Base-by-base conservation (phyloP, 2,329 filamentous ascomycete genomes). In the Amylocarpus encephaloides region DNA sequence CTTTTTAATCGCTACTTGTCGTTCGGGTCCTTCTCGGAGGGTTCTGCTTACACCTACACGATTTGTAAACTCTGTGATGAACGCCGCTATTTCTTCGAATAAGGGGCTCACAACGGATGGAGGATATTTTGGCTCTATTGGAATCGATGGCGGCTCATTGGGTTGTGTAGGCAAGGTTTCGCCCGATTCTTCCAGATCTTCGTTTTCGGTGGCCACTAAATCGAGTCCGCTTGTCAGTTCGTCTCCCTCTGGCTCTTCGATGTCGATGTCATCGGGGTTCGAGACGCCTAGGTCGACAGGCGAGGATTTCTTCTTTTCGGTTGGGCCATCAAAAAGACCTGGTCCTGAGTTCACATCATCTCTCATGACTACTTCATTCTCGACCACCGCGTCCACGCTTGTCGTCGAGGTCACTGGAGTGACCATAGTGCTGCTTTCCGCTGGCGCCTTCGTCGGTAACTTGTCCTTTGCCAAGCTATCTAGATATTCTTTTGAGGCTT, bases 401-500 rank as follows among this genome's bases (percentile, higher is more conserved):
- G 50, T 39, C 18, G 49, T 56, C 9, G 56, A 57, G 19, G 53
- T 57, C 32, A 50, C 51, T 3, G 60, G 57, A 11, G 57, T 60
- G 1, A 35, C 49, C 22, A 62, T 60, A 7, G 50, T 53, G 44
- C 54, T 53, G 41, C 52, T 52, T 33, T 32, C 56, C 22, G 45
- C 46, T 35, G 49, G 61, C 11, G 51, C 26, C 30, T 50, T 12
- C 36, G 40, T 34, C 11, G 40, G 12, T 29, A 36, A 5, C 29
- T 43, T 43, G 2, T 18, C 39, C 10, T 48, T 16, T 2, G 57
- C 52, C 12, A 46, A 41, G 29, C 18, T 47, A 1, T 52, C 53
- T 1, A 80, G 64, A 48, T 78, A 82, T 49, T 74, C 73, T 41
- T 68, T 70, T 0, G 77, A 72, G 2, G 77, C 79, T 34, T 68